A percentile compares a stretch with the other conserved stretches of the same genome.
Evolutionary conservation across 257 asterid species (phyloP).

Genomic region (Penstemon eatonii): DNA sequence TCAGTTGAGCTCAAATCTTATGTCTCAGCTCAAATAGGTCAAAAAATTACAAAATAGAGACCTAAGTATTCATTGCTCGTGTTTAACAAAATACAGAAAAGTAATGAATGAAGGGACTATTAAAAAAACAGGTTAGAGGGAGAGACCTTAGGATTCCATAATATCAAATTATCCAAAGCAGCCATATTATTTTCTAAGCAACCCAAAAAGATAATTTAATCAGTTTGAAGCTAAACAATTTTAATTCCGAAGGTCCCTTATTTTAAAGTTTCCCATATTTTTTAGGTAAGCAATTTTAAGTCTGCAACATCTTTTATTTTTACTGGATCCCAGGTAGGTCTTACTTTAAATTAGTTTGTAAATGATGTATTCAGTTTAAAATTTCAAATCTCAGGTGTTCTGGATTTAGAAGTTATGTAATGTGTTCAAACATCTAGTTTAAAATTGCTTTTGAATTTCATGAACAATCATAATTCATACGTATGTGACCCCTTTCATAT

Average conservation of each 20-base stretch:
- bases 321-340: background rate
- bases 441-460: background rate
- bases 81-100: background rate
- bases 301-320: background rate
- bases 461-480: background rate
- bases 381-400: background rate
- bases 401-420: no score
- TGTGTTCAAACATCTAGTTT: no score
- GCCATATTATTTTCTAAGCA: background rate
- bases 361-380: background rate
- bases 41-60: background rate
- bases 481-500: background rate
- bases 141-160: background rate
- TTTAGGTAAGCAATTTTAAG: background rate
- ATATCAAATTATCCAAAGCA: background rate
- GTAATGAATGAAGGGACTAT: background rate
- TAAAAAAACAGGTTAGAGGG: no score
- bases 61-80: background rate
- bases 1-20: background rate
- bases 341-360: background rate
- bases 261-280: background rate
- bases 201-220: background rate
- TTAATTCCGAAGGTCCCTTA: background rate
- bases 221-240: background rate
- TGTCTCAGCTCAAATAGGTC: slow-evolving; percentile 11